phyloP scores from a whole-genome alignment of 148 eudicot species.

The Rhododendron henanense region DNA sequence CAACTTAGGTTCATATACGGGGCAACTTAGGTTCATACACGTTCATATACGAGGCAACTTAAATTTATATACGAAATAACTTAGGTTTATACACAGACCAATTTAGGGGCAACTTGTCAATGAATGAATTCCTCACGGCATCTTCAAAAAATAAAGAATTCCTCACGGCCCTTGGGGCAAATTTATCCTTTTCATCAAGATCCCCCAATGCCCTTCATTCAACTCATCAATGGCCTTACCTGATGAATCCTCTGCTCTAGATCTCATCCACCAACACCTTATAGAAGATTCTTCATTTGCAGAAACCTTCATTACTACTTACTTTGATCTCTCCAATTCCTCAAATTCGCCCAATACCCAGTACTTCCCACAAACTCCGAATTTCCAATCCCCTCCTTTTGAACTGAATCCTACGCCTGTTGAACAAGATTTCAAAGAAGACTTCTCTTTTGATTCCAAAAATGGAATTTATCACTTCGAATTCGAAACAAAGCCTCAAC shows the following conservation, averaged over 20 bases:
- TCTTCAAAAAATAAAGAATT: too few relatives aligned
- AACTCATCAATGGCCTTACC: neutral
- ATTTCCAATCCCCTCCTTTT: neutral
- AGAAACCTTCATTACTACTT: neutral
- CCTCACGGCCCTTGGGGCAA: too few relatives aligned
- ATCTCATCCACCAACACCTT: conserved; percentile 21
- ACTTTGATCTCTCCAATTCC: neutral
- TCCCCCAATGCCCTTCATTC: too few relatives aligned
- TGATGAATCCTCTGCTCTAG: conserved; percentile 17
- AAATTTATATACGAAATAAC: too few relatives aligned
- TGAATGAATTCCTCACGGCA: too few relatives aligned
- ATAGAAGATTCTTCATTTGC: neutral
- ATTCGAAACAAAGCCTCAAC: neutral
- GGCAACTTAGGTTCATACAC: too few relatives aligned
- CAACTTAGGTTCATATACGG: too few relatives aligned
- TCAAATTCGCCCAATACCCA: neutral
- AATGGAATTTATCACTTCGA: neutral
- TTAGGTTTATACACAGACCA: too few relatives aligned
- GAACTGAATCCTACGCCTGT: neutral
- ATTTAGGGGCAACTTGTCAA: too few relatives aligned
- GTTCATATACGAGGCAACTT: too few relatives aligned
- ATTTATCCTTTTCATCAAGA: too few relatives aligned
- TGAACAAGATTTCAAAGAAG: neutral
- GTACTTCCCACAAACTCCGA: neutral
- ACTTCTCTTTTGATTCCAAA: neutral